These are phyloP conservation scores for Aotearoamyces nothofagi DNA, from an alignment of 2,329 filamentous ascomycete species.

Conservation along the genomic window DNA sequence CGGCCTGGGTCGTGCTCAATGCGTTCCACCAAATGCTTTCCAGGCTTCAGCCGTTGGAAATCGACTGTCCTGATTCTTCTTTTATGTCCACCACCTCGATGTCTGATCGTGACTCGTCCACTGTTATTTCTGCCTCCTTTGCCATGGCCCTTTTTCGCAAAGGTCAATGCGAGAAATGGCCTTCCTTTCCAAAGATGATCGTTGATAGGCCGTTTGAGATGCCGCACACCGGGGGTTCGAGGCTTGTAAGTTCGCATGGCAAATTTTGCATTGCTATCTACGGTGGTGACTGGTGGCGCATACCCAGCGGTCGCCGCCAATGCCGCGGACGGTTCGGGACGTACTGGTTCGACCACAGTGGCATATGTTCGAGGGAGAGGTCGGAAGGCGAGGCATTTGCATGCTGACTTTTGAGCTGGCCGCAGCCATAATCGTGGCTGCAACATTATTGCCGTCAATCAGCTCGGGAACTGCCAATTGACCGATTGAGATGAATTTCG, in stretches of 20 bases:
- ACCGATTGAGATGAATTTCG: too few species aligned
- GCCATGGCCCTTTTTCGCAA: conserved; percentile 80
- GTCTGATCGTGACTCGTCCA: conserved; percentile 74
- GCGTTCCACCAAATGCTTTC: conserved; percentile 77
- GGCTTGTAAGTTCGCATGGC: conserved; percentile 77
- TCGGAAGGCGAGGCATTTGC: conserved; percentile 27
- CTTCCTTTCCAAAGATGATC: conserved; percentile 94
- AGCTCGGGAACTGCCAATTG: conserved; percentile 11
- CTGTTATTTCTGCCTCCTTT: conserved; percentile 87
- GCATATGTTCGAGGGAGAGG: conserved; percentile 34
- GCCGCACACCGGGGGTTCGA: conserved; percentile 79
- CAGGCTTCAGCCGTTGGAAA: conserved; percentile 64
- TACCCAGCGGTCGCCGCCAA: conserved; percentile 23
- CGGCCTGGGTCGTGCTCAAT: conserved; percentile 94
- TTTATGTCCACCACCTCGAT: conserved; percentile 85
- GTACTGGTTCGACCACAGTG: conserved; percentile 25
- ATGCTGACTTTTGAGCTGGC: conserved; percentile 25
- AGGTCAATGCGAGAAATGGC: conserved; percentile 68
- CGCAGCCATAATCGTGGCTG: conserved; percentile 46
- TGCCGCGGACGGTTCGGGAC: conserved; percentile 20
- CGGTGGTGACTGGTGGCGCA: conserved; percentile 27
- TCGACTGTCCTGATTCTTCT: conserved; percentile 84
- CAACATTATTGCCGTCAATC: too few species aligned
- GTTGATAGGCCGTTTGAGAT: conserved; percentile 84
- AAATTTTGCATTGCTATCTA: conserved; percentile 22